Base-by-base conservation (phyloP, 371 early-diverging fungal genomes). In the Apophysomyces variabilis region DNA sequence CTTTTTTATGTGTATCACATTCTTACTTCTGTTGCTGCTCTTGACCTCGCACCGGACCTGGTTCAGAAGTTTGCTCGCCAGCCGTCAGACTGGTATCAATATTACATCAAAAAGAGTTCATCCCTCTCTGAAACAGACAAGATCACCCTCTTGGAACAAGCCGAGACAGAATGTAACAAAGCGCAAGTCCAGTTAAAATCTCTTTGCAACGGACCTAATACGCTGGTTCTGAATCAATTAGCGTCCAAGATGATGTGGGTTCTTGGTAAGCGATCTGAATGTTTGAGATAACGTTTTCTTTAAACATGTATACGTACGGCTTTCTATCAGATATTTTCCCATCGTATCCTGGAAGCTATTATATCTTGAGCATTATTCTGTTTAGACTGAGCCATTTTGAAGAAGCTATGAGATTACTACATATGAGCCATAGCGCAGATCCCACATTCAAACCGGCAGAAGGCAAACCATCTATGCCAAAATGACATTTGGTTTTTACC, bases 341-440 rank as follows among this genome's bases (percentile, higher is more conserved):
- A 32, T 72, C 73, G n/a, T 80, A 83, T 73, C 82, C 82, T 16
- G 85, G 82, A 43, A 83, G 85, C 65, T 85, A 85, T 65, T 82
- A 85, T 68, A 67, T 85, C 9, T 68, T 85, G 7, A 82, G 75
- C 8, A 82, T 83, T 57, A 74, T 83, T 18, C 67, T 81, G 14
- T 85, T 82, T 64, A 77, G 83, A 3, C 56, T 85, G n/a, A 85
- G 83, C 61, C 77, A 78, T 11, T 64, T 85, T 4, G 80, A 83
- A 64, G 83, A 79, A 60, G 80, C 85, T 1, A 67, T 74, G 12
- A 69, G 75, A 21, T 57, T 85, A 12, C 68, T 85, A 11, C 74
- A 81, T 54, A 83, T 85, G 69, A 80, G 82, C 39, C 69, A 75
- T 65, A 75, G 76, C 62, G 82, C 80, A 0, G 85, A 85, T 68